These are phyloP conservation scores for Porphyridium purpureum DNA, from an alignment of 23 red algal species.

Conservation along the genomic window DNA sequence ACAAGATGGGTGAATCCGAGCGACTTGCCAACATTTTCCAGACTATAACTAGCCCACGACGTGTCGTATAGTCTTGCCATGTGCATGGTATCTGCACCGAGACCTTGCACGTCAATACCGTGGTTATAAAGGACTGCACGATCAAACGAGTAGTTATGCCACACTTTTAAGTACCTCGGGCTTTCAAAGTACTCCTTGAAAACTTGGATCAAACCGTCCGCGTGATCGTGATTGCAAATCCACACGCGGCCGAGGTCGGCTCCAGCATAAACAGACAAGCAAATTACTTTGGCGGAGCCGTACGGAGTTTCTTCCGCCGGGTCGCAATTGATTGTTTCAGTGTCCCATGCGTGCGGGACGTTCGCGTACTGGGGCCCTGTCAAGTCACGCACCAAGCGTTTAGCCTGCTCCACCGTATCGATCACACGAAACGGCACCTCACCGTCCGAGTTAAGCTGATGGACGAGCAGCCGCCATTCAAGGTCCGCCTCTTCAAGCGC, in stretches of 20 bases:
- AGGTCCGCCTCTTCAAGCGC: no score
- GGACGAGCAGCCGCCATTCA: no score
- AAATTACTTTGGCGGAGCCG: conserved; percentile 47
- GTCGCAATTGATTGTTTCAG: conserved; percentile 51
- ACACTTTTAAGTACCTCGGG: conserved; percentile 40
- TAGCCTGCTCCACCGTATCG: no score
- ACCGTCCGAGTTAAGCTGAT: no score
- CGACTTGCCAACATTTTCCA: conserved; percentile 42
- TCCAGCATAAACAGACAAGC: conserved; percentile 51
- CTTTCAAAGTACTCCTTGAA: conserved; percentile 58
- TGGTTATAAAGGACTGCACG: conserved; percentile 48
- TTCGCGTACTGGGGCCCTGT: no score
- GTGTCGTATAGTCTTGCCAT: conserved; percentile 64
- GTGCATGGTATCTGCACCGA: conserved; percentile 90
- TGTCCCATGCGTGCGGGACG: conserved; percentile 77
- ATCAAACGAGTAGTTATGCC: conserved; percentile 92
- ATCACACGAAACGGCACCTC: no score
- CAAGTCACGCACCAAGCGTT: no score
- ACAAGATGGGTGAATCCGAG: no score
- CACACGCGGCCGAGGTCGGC: conserved; percentile 35
- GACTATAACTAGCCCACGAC: conserved; percentile 24
- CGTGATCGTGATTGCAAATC: conserved; percentile 38
- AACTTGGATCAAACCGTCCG: conserved; percentile 9
- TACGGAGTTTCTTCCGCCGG: conserved; percentile 36
- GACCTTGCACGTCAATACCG: conserved; percentile 41